Conservation (phyloP, 2,329 filamentous ascomycete species). For the Aspergillus pseudonomiae region DNA sequence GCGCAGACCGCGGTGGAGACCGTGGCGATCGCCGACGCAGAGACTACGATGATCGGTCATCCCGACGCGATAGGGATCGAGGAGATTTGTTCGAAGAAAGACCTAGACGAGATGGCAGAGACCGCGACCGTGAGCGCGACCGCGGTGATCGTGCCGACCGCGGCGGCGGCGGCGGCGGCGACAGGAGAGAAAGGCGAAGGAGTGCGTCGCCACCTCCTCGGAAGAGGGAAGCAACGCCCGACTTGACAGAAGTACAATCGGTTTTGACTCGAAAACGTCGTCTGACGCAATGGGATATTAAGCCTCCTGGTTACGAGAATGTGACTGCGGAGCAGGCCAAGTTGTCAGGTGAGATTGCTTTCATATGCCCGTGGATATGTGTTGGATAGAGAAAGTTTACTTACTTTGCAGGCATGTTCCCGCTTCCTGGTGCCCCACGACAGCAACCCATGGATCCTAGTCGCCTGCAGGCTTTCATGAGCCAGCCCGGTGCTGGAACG, state of each 20-base stretch:
- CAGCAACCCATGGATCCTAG: conserved; percentile 94
- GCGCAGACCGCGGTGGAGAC: conserved; percentile 57
- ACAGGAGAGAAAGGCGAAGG: conserved; percentile 62
- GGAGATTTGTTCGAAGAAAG: conserved; percentile 68
- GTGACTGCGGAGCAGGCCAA: conserved; percentile 98
- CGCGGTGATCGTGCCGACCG: conserved; percentile 54
- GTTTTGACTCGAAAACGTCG: conserved; percentile 86
- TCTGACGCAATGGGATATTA: conserved; percentile 99
- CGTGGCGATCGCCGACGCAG: conserved; percentile 60
- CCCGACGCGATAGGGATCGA: conserved; percentile 54
- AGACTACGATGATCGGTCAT: conserved; percentile 64
- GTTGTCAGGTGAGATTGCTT: conserved; percentile 64
- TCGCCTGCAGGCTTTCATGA: conserved; percentile 94
- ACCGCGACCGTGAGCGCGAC: conserved; percentile 34
- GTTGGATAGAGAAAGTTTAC: conserved; percentile 1
- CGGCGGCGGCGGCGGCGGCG: conserved; percentile 39
- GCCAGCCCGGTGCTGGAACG: conserved; percentile 73
- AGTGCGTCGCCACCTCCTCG: conserved; percentile 76
- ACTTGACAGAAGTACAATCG: conserved; percentile 82
- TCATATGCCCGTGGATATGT: neutral
- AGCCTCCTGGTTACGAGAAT: conserved; percentile 96
- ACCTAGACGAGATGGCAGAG: conserved; percentile 48
- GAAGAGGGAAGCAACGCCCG: conserved; percentile 93
- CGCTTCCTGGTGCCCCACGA: conserved; percentile 89
- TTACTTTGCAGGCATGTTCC: conserved; percentile 76